Evolutionary conservation across 208 protist species (phyloP).

Genomic region (Leishmania mexicana): DNA sequence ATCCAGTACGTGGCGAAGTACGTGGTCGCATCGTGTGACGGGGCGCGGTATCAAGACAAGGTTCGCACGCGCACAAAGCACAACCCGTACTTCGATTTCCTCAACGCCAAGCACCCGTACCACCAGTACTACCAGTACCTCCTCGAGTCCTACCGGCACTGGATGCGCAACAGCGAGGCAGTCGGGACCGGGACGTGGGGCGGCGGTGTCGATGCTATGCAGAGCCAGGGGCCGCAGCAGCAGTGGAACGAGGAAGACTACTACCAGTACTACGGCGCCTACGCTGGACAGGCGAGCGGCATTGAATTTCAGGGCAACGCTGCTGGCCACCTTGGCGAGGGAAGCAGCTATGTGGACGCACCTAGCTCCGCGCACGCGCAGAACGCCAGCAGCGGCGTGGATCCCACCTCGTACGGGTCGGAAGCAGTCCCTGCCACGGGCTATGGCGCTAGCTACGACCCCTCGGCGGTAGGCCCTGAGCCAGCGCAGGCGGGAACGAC

Average conservation of each 20-base stretch:
- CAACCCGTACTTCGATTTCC: constrained; percentile 82
- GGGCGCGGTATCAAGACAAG: constrained; percentile 70
- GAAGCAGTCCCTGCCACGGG: not conserved
- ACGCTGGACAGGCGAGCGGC: constrained; percentile 22
- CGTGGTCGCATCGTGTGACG: constrained; percentile 73
- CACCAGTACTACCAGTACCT: constrained; percentile 81
- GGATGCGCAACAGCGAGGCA: constrained; percentile 45
- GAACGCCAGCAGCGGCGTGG: not conserved
- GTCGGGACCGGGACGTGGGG: constrained; percentile 20
- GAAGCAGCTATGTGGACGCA: constrained; percentile 3
- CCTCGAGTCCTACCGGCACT: constrained; percentile 67
- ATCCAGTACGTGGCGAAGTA: constrained; percentile 84
- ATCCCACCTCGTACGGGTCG: not conserved
- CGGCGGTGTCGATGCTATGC: constrained; percentile 12
- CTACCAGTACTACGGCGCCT: constrained; percentile 39
- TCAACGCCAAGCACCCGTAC: constrained; percentile 60
- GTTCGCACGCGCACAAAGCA: constrained; percentile 59
- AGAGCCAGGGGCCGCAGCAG: constrained; percentile 42
- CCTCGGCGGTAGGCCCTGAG: constrained; percentile 1
- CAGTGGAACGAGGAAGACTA: constrained; percentile 43
- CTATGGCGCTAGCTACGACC: constrained; percentile 12
- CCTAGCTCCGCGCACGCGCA: not conserved
- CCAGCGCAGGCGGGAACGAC: not conserved
- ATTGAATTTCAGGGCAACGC: constrained; percentile 11
- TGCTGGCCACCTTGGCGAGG: not conserved